Conservation (phyloP, 805 yeast species). For the Cyberlindnera amylophila region DNA sequence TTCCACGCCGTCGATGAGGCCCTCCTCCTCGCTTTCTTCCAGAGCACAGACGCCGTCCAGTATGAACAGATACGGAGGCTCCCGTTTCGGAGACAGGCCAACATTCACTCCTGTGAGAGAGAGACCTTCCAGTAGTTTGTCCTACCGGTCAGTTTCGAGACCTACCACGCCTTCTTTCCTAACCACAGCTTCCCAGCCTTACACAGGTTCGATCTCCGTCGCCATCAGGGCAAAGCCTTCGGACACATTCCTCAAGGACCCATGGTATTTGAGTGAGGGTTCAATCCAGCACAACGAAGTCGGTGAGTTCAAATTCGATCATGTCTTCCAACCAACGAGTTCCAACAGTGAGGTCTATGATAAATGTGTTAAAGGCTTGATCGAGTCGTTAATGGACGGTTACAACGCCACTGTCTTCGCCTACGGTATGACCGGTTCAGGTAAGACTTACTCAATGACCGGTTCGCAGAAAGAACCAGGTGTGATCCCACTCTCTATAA, state of each 20-base stretch:
- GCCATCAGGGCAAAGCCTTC: slow-evolving; percentile 75
- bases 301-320: slow-evolving; percentile 71
- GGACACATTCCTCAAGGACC: slow-evolving; percentile 28
- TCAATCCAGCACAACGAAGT: slow-evolving; percentile 52
- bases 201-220: slow-evolving; percentile 71
- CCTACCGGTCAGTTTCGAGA: slow-evolving; percentile 16
- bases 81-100: slow-evolving; percentile 22
- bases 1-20: slow-evolving; percentile 22
- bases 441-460: slow-evolving; percentile 94
- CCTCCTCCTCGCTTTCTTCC: slow-evolving; percentile 20
- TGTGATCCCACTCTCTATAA: slow-evolving; percentile 73
- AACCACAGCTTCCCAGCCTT: slow-evolving; percentile 28
- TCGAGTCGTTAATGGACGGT: slow-evolving; percentile 59
- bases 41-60: slow-evolving; percentile 24
- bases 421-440: slow-evolving; percentile 96
- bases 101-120: slow-evolving; percentile 24
- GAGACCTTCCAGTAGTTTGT: slow-evolving; percentile 16
- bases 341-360: slow-evolving; percentile 61
- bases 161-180: slow-evolving; percentile 24
- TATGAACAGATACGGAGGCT: slow-evolving; percentile 12
- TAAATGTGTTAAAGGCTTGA: slow-evolving; percentile 49
- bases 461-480: slow-evolving; percentile 57
- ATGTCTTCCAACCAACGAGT: slow-evolving; percentile 60
- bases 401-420: slow-evolving; percentile 89
- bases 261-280: slow-evolving; percentile 29